Conservation (phyloP, 179 eudicot species). For the Silene coronaria region DNA sequence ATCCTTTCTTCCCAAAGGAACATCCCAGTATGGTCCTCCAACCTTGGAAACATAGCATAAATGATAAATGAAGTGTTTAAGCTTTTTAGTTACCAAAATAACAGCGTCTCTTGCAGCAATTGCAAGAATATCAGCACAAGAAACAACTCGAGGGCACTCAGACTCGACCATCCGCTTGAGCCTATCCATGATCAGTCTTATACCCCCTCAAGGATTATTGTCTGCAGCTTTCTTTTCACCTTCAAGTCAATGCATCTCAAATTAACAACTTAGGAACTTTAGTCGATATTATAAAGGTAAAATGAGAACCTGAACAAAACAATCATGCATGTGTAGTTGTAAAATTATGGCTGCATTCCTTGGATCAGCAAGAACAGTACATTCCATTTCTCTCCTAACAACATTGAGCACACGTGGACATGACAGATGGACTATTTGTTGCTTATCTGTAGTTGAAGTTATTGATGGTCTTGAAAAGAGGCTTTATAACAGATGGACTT, state of each 20-base stretch:
- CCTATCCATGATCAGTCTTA: constrained; percentile 55
- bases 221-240: constrained; percentile 75
- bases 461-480: not conserved
- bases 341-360: constrained; percentile 77
- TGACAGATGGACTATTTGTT: constrained; percentile 20
- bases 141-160: constrained; percentile 76
- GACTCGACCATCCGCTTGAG: constrained; percentile 75
- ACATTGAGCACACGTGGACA: constrained; percentile 59
- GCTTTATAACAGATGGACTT: not conserved
- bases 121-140: constrained; percentile 89
- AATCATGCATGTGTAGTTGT: constrained; percentile 79
- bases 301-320: constrained; percentile 77
- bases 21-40: constrained; percentile 95
- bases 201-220: constrained; percentile 71
- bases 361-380: constrained; percentile 70
- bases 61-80: not conserved
- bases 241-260: constrained; percentile 41
- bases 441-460: constrained; percentile 13
- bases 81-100: constrained; percentile 41
- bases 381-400: constrained; percentile 83
- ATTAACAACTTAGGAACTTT: too few species aligned
- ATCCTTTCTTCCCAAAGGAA: constrained; percentile 79
- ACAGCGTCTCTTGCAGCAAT: constrained; percentile 86
- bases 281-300: too few species aligned
- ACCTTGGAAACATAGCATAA: constrained; percentile 37